Base-by-base conservation (phyloP, 1,284 basidiomycete genomes). In the Stereum hirsutum region DNA sequence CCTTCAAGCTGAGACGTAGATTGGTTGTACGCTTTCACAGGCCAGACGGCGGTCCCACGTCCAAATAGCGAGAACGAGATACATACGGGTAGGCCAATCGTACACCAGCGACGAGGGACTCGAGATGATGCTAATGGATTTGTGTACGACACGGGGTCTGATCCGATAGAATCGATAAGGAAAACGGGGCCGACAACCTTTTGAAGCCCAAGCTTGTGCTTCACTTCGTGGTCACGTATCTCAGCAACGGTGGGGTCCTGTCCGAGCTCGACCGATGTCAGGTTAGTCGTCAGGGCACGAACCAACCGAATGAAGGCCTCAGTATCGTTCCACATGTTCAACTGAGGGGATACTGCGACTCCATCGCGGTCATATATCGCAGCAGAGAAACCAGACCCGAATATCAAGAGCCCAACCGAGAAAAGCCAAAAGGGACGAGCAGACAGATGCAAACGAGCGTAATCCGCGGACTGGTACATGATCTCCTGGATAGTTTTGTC, bases 371-470 rank as follows among this genome's bases (percentile, higher is more conserved):
- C 54, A 24, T 49, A 51, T 7, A 54, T 49, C 7, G 23, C 42
- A 14, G 54, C 52, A 12, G 46, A 50, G 39, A 54, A 58, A 4
- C 44, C 25, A 34, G 30, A 38, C 1, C 55, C 54, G 28, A 39
- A 52, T 12, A 58, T 49, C 8, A 56, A 41, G 11, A 58, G 39
- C 5, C 42, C 43, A 39, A 56, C 26, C 12, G 52, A 49, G 37
- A 52, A 58, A n/a, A 54, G 38, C 31, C 42, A 44, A 47, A 58
- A 58, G 1, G 56, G 55, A 5, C 50, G 37, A 4, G 41, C 38
- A 15, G 53, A 52, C 35, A 58, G 36, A 39, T 54, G 51, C n/a
- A 52, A 41, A 17, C 54, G 49, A 2, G 55, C 56, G 36, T 55
- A 54, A 32, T 55, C 46, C 1, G 54, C 55, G 28, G 37, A 42